Evolutionary conservation across 2,329 filamentous ascomycete genomes (phyloP), one percentile per base, ranked within the genome.

Genomic region (Sclerotinia subarctica): DNA sequence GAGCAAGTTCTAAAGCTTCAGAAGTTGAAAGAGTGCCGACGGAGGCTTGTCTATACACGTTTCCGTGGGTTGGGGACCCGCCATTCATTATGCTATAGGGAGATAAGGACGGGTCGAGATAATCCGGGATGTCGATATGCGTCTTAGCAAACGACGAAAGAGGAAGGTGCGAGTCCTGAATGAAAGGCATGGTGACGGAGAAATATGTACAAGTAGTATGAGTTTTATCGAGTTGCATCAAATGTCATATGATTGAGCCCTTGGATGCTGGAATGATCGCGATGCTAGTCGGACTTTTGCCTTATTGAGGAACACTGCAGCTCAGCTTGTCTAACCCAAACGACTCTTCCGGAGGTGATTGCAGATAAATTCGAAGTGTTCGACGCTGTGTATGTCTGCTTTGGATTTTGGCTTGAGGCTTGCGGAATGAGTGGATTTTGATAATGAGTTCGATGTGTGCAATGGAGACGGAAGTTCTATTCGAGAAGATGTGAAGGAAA

Each of bases 1-100:
- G 86, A 19, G 91, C 92, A 69, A 91, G 85, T 75, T 94, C 88
- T 66, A 96, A 83, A 32, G 91, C 91, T 77, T 88, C 84, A 70
- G 86, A 82, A 67, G 93, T 86, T 13, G 72, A 70, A 13, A 67
- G 70, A 60, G 64, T 56, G 19, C 65, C 42, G 19, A 56, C 35
- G 64, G 67, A 65, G 29, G 63, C 66, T 44, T 70, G 68, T 26
- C 69, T 66, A 66, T 66, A 68, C 56, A 63, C 64, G 56, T 42
- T 29, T n/a, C 53, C 69, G 71, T 71, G 59, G 66, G 68, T 72
- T 69, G 38, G 42, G 42, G 38, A 38, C 13, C 26, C 6, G 6
- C 67, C 66, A 49, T 69, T 69, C 72, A 74, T 73, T 56, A 68
- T 74, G 52, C 70, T 68, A 19, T 63, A 47, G 35, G 56, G 64